phyloP scores from a whole-genome alignment of 108 stramenopile genomes.

The Aurantiochytrium sp. region DNA sequence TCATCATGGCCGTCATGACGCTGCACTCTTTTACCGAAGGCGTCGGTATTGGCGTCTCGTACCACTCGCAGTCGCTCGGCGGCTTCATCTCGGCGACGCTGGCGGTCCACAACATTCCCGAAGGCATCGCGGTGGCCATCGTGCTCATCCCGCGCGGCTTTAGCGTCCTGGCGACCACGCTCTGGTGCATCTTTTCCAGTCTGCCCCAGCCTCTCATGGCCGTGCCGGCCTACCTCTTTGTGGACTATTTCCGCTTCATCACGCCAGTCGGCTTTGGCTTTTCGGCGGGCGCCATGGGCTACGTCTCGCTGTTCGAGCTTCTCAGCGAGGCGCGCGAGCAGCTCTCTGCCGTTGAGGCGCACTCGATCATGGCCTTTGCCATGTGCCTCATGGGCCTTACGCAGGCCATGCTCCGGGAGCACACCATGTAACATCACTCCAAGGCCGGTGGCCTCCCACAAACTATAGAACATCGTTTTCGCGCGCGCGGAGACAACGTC shows the following conservation, averaged over 20 bases:
- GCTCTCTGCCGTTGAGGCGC: background rate
- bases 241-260: slow-evolving; percentile 86
- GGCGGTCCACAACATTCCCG: slow-evolving; percentile 97
- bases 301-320: slow-evolving; percentile 92
- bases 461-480: too few relatives aligned
- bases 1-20: slow-evolving; percentile 97
- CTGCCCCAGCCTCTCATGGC: slow-evolving; percentile 96
- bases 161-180: slow-evolving; percentile 71
- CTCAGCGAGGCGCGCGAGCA: slow-evolving; percentile 84
- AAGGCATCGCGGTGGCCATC: slow-evolving; percentile 94
- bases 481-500: too few relatives aligned
- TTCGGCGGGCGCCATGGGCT: slow-evolving; percentile 97
- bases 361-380: background rate
- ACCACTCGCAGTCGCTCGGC: slow-evolving; percentile 55
- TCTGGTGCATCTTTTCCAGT: slow-evolving; percentile 88
- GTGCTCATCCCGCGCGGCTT: slow-evolving; percentile 82
- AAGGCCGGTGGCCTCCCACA: too few relatives aligned
- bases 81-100: slow-evolving; percentile 86
- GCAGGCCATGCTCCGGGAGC: background rate
- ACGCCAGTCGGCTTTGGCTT: slow-evolving; percentile 94
- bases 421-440: background rate
- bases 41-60: slow-evolving; percentile 89
- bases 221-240: slow-evolving; percentile 89
- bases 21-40: slow-evolving; percentile 96
- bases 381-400: background rate